Conservation (phyloP, 306 rosid genomes). For the Astragalus glycyphyllos region DNA sequence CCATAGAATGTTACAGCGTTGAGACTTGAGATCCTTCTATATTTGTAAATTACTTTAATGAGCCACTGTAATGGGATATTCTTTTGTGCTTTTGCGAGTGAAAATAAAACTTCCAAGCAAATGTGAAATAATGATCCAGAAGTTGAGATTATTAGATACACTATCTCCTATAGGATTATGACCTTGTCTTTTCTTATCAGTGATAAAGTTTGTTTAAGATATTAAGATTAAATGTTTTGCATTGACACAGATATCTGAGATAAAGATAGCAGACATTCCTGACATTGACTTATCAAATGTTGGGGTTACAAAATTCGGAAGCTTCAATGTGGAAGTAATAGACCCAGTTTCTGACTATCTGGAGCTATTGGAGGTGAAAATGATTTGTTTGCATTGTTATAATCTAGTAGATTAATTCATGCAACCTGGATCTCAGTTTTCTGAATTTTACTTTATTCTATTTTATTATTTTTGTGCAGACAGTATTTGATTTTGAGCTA, state of each 20-base stretch:
- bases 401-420: slow-evolving; percentile 36
- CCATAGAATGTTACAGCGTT: not conserved
- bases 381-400: slow-evolving; percentile 30
- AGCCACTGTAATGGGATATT: not conserved
- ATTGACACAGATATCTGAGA: slow-evolving; percentile 74
- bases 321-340: slow-evolving; percentile 87
- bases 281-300: slow-evolving; percentile 81
- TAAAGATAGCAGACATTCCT: slow-evolving; percentile 84
- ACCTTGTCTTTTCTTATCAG: slow-evolving; percentile 18
- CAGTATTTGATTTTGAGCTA: slow-evolving; percentile 87
- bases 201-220: not conserved
- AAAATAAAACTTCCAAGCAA: slow-evolving; percentile 12
- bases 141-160: slow-evolving; percentile 17
- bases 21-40: not conserved
- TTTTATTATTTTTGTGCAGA: slow-evolving; percentile 71
- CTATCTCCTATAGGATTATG: slow-evolving; percentile 10
- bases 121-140: not conserved
- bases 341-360: slow-evolving; percentile 92
- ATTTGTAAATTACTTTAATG: not conserved
- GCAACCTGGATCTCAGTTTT: slow-evolving; percentile 38
- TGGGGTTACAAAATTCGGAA: slow-evolving; percentile 76
- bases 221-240: slow-evolving; percentile 33
- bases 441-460: slow-evolving; percentile 11
- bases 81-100: not conserved
- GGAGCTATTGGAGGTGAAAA: slow-evolving; percentile 86